phyloP scores from a whole-genome alignment of 495 filamentous ascomycete species.

The Trichoderma parareesei region DNA sequence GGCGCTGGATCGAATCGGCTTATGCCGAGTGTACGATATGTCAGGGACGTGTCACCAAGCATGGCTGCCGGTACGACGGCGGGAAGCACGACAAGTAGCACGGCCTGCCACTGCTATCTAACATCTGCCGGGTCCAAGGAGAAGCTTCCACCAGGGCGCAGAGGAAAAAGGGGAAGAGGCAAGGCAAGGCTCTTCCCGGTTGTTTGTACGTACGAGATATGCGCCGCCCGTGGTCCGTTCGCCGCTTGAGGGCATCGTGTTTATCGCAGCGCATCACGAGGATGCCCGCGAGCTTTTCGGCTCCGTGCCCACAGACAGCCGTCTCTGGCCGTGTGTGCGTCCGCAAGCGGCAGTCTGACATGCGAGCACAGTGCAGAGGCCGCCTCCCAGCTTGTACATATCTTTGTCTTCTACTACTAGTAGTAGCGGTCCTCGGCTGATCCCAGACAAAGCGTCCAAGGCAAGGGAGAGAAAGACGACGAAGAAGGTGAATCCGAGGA shows the following conservation, averaged over 20 bases:
- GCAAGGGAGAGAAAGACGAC: not conserved
- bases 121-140: too few species aligned
- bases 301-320: not conserved
- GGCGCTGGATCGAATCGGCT: not conserved
- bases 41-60: conserved; percentile 2
- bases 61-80: too few species aligned
- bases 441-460: not conserved
- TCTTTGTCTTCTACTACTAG: too few species aligned
- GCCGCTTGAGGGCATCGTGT: not conserved
- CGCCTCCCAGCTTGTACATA: not conserved
- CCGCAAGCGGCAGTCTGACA: conserved; percentile 5
- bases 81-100: too few species aligned
- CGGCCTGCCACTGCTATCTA: too few species aligned
- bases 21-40: not conserved
- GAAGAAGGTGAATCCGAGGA: not conserved
- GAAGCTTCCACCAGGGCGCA: not conserved
- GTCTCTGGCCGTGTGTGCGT: not conserved
- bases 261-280: not conserved
- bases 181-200: not conserved
- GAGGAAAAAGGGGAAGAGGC: not conserved
- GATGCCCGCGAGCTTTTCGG: not conserved
- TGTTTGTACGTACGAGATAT: conserved; percentile 1
- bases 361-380: not conserved
- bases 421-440: not conserved
- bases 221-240: not conserved